A percentile compares a stretch with the other conserved stretches of the same genome.
phyloP scores from a whole-genome alignment of 202 grass and related monocot species.

The Schoenoplectus triqueter region DNA sequence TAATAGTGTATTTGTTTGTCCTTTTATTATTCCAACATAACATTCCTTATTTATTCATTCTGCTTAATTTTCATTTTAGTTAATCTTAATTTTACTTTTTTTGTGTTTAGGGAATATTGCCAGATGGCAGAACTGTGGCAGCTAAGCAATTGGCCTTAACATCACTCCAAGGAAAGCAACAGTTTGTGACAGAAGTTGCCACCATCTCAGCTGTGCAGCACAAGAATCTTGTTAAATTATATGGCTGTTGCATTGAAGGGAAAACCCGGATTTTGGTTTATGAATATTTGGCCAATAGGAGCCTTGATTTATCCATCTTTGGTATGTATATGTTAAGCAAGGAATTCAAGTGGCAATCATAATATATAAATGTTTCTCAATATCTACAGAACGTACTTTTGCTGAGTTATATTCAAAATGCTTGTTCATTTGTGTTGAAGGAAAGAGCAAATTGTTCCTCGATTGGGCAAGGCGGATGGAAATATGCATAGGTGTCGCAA shows the following conservation, averaged over 20 bases:
- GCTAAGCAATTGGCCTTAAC: constrained; percentile 50
- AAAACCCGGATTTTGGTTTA: constrained; percentile 8
- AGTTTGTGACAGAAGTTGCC: constrained; percentile 43
- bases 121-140: constrained; percentile 46
- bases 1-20: no score
- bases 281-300: constrained; percentile 44
- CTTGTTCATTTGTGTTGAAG: constrained; percentile 15
- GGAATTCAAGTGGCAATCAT: not conserved
- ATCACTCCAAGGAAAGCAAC: constrained; percentile 42
- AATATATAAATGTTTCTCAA: no score
- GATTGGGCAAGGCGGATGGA: constrained; percentile 53
- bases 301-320: constrained; percentile 53
- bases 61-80: no score
- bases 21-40: no score
- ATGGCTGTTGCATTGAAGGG: constrained; percentile 52
- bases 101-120: constrained; percentile 42
- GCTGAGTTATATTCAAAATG: no score
- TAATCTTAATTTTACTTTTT: not conserved
- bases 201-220: constrained; percentile 58
- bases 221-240: constrained; percentile 54
- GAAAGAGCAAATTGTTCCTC: constrained; percentile 39
- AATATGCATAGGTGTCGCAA: constrained; percentile 49
- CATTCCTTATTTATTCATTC: not conserved
- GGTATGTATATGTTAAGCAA: constrained; percentile 30
- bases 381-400: no score